Evolutionary conservation across 2,329 filamentous ascomycete genomes (phyloP).

Genomic region (Aspergillus cejpii): DNA sequence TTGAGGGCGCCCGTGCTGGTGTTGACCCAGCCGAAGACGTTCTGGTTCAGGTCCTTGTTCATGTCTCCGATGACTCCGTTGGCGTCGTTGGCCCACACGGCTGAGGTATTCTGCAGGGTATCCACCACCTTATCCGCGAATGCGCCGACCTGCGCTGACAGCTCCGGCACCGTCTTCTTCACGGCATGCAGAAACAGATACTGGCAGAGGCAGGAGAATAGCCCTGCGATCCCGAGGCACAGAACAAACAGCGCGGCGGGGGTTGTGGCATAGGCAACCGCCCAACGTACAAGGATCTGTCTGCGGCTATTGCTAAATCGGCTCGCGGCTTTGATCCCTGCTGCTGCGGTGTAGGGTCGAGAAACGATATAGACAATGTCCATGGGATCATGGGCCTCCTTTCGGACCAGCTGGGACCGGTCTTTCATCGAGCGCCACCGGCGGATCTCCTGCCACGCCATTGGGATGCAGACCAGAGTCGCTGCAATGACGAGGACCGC

Average conservation of each 20-base stretch:
- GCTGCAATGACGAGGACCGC: slow-evolving; percentile 66
- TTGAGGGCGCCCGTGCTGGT: slow-evolving; percentile 79
- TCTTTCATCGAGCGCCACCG: slow-evolving; percentile 68
- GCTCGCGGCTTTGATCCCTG: slow-evolving; percentile 64
- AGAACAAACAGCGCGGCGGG: slow-evolving; percentile 78
- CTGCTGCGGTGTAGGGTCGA: slow-evolving; percentile 65
- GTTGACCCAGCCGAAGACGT: slow-evolving; percentile 81
- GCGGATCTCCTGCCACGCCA: slow-evolving; percentile 73
- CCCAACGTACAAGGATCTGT: slow-evolving; percentile 73
- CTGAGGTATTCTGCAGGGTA: slow-evolving; percentile 66
- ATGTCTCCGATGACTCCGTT: slow-evolving; percentile 63
- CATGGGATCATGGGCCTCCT: slow-evolving; percentile 67
- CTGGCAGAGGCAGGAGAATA: slow-evolving; percentile 78
- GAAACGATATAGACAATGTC: slow-evolving; percentile 85
- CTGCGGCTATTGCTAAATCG: slow-evolving; percentile 56
- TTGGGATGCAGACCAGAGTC: slow-evolving; percentile 64
- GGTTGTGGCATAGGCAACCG: slow-evolving; percentile 79
- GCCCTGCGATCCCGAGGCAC: slow-evolving; percentile 70
- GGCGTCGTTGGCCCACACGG: slow-evolving; percentile 67
- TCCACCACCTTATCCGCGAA: slow-evolving; percentile 72
- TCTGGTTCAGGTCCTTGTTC: slow-evolving; percentile 69
- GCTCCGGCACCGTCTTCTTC: slow-evolving; percentile 66
- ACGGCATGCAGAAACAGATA: slow-evolving; percentile 67
- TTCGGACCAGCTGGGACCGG: slow-evolving; percentile 59
- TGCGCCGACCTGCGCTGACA: slow-evolving; percentile 66